Evolutionary conservation across 306 rosid genomes (phyloP).

Genomic region (Acacia crassicarpa): DNA sequence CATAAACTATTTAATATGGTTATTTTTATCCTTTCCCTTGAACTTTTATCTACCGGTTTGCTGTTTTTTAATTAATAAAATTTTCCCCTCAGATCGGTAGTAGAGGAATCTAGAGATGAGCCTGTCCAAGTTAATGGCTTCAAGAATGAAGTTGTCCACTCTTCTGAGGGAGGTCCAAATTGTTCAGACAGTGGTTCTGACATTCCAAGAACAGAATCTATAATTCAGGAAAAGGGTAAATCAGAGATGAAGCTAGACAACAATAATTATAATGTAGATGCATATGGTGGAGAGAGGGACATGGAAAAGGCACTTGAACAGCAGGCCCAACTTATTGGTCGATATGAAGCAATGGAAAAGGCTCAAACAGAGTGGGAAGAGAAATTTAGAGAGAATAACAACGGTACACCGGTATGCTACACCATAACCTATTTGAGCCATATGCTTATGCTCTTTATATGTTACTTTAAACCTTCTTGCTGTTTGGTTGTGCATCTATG

Average conservation of each 20-base stretch:
- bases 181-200: constrained; percentile 39
- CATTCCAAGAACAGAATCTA: constrained; percentile 41
- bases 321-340: constrained; percentile 76
- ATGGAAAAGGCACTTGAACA: constrained; percentile 81
- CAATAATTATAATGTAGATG: constrained; percentile 42
- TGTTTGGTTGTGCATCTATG: constrained; percentile 32
- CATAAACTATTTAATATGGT: constrained; percentile 3
- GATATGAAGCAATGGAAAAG: constrained; percentile 85
- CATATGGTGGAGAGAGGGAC: constrained; percentile 51
- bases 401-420: constrained; percentile 71
- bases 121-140: constrained; percentile 31
- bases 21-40: constrained; percentile 19
- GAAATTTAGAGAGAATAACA: constrained; percentile 85
- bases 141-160: constrained; percentile 46
- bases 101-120: constrained; percentile 45
- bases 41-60: constrained; percentile 20
- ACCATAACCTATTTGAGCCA: constrained; percentile 10
- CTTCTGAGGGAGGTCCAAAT: constrained; percentile 53
- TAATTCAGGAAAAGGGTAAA: constrained; percentile 45
- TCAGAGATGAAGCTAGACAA: constrained; percentile 29
- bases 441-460: neutral
- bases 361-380: constrained; percentile 97
- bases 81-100: constrained; percentile 49
- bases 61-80: constrained; percentile 20
- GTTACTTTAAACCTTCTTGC: neutral